Evolutionary conservation across 2,329 filamentous ascomycete genomes (phyloP), one percentile per base, ranked within the genome.

Genomic region (Neopestalotiopsis sp.): DNA sequence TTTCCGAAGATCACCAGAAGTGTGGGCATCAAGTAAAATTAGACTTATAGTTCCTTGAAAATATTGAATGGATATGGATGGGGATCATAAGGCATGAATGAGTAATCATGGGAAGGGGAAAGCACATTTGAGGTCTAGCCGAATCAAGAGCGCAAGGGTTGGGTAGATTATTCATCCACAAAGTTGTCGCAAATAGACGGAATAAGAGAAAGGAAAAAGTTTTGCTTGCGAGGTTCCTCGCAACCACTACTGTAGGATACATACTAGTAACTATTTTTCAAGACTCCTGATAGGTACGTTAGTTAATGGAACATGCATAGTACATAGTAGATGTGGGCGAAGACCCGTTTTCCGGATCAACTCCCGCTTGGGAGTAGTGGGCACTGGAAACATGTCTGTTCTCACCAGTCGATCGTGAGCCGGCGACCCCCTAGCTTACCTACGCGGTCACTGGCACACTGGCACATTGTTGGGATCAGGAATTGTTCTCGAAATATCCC

Each of bases 21-120:
- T 9, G 45, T 52, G 45, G 45, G 20, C 45, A 52, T 7, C 6
- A 9, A n/a, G 10, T 12, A n/a, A 38, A 52, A 52, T 52, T 7
- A 52, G n/a, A 52, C 17, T n/a, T 52, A 52, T 52, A 52, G 17
- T 52, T 24, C 6, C 17, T 52, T 9, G 17, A 7, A 38, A 52
- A 52, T n/a, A 52, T 52, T 52, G 45, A 52, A n/a, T 14, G 45
- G n/a, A 52, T n/a, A 52, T 52, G n/a, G 45, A 52, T 52, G 45
- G 45, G n/a, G 17, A 52, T 4, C 17, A 6, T 52, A 24, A 52
- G 45, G 45, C 45, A 52, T 52, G 45, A 24, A 52, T 20, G n/a
- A 17, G 45, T 52, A n/a, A 4, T 20, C n/a, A 24, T 52, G 45
- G n/a, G n/a, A n/a, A 2, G 34, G 34, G 34, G 10, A 38, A 38